Evolutionary conservation across 441 rosid species (phyloP), one percentile per base, ranked within the genome.

Genomic region (Erodium texanum): DNA sequence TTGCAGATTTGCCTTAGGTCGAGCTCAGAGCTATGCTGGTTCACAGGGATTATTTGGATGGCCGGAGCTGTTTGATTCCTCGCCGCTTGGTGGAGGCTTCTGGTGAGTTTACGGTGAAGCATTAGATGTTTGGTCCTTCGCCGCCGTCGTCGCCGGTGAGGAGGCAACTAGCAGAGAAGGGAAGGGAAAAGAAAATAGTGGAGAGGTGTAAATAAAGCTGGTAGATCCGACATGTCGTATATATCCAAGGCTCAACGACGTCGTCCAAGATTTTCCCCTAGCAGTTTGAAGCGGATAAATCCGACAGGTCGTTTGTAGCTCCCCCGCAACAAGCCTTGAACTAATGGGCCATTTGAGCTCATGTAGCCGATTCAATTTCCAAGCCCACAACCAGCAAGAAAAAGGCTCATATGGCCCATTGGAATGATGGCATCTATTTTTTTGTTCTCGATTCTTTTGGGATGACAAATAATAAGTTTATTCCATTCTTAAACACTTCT

Each of bases 1-100:
- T 76, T 71, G 76, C 89, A 82, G 38, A 83, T 75, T 54, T 66
- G 69, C 45, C 89, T 74, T 12, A 41, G 48, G 48, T 41, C 48
- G 48, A 41, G 48, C 48, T 41, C 48, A 12, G 48, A 41, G 48
- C 48, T 41, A 12, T 41, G 45, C 9, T 38, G 45, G 45, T 38
- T 38, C 10, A 38, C 8, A 10, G 45, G 9, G 45, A 27, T 27
- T 27, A 1, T 38, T 38, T 38, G 48, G 48, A 9, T 41, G 12
- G 15, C 11, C 12, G 48, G 48, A 9, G 7, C 14, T 41, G 48
- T 3, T 11, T 9, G 48, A 12, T 41, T 41, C 48, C 12, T 7
- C 0, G 11, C 0, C 48, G 48, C 11, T 41, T 41, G 48, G 12
- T 1, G 48, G 48, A 41, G 12, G 48, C 48, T 41, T 9, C 48